phyloP scores from a whole-genome alignment of 164 flowering plant genomes.

The Buxus sempervirens region DNA sequence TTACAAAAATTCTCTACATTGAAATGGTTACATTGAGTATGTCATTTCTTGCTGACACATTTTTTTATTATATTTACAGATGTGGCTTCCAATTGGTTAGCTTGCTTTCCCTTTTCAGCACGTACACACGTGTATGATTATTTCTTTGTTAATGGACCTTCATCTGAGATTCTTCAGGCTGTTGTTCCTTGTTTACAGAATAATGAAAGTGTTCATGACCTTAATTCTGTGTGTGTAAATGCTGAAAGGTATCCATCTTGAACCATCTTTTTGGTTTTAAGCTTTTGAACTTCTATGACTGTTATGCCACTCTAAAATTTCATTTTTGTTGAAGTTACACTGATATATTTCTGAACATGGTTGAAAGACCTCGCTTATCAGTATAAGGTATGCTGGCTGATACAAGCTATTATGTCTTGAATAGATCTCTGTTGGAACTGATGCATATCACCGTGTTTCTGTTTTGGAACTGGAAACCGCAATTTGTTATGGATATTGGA shows the following conservation, averaged over 20 bases:
- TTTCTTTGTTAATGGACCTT: slow-evolving; percentile 66
- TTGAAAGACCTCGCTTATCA: too few relatives aligned
- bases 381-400: too few relatives aligned
- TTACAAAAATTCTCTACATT: background rate
- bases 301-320: too few relatives aligned
- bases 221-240: slow-evolving; percentile 49
- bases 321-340: too few relatives aligned
- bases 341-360: too few relatives aligned
- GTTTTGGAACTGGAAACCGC: too few relatives aligned
- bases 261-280: too few relatives aligned
- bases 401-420: too few relatives aligned
- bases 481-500: too few relatives aligned
- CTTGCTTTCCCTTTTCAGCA: slow-evolving; percentile 74
- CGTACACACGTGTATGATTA: slow-evolving; percentile 67
- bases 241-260: slow-evolving; percentile 59
- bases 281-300: too few relatives aligned
- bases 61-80: slow-evolving; percentile 45
- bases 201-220: slow-evolving; percentile 34
- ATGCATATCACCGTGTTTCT: too few relatives aligned
- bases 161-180: slow-evolving; percentile 64
- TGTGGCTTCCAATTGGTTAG: slow-evolving; percentile 81
- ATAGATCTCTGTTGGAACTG: too few relatives aligned
- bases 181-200: slow-evolving; percentile 62
- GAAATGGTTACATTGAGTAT: background rate
- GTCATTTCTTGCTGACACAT: background rate